Evolutionary conservation across 139 green algal genomes (phyloP).

Genomic region (Tetradesmus lagerheimii): DNA sequence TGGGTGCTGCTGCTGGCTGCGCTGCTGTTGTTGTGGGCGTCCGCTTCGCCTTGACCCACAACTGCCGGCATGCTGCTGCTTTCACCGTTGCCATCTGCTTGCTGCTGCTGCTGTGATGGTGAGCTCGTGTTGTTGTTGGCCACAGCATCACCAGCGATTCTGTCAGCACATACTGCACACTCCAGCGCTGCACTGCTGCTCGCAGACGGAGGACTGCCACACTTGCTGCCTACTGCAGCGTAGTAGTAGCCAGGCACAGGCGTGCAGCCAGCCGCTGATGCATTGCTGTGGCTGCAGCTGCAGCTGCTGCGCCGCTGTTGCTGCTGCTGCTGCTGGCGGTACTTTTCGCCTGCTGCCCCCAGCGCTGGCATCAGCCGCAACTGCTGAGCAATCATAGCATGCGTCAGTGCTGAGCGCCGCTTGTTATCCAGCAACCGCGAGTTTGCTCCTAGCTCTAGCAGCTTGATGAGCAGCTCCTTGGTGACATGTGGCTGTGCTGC

Average conservation of each 20-base stretch:
- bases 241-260: background rate
- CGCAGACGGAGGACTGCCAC: background rate
- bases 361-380: background rate
- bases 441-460: slow-evolving; percentile 26
- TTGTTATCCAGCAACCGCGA: slow-evolving; percentile 25
- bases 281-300: slow-evolving; percentile 16
- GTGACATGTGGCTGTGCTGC: slow-evolving; percentile 3
- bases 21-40: background rate
- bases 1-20: background rate
- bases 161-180: background rate
- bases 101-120: background rate
- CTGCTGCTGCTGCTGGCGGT: background rate
- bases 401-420: slow-evolving; percentile 40
- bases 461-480: background rate
- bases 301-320: slow-evolving; percentile 1
- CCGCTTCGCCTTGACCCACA: background rate
- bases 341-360: background rate
- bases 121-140: background rate
- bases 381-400: slow-evolving; percentile 33
- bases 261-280: background rate
- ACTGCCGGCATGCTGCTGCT: background rate
- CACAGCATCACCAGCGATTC: background rate
- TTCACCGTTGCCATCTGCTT: background rate
- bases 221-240: background rate
- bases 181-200: slow-evolving; percentile 7